phyloP scores from a whole-genome alignment of 441 rosid species.

The Corymbia citriodora region DNA sequence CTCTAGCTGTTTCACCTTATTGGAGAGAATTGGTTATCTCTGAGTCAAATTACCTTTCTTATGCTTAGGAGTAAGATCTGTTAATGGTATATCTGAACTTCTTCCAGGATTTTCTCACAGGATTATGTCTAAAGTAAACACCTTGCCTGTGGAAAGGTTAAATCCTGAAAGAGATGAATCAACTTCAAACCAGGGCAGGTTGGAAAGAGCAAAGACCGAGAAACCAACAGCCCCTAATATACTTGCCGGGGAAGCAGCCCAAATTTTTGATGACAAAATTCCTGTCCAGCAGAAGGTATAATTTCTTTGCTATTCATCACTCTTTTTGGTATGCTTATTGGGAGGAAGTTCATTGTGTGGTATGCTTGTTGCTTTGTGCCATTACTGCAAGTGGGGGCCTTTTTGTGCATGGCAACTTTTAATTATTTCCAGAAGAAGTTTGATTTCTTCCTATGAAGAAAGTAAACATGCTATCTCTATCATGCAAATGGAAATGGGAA shows the following conservation, averaged over 20 bases:
- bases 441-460: not conserved
- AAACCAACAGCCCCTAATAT: slow-evolving; percentile 43
- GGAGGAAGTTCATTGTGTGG: not conserved
- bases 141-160: slow-evolving; percentile 26
- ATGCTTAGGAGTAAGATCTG: not conserved
- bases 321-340: not conserved
- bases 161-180: slow-evolving; percentile 33
- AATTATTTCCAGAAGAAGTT: not conserved
- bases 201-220: slow-evolving; percentile 74
- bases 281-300: slow-evolving; percentile 72
- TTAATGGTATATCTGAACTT: not conserved
- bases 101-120: slow-evolving; percentile 33
- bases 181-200: slow-evolving; percentile 35
- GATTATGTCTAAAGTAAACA: slow-evolving; percentile 26
- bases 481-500: not conserved
- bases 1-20: not conserved
- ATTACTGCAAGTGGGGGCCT: not conserved
- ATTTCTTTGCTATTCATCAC: not conserved
- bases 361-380: not conserved
- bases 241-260: slow-evolving; percentile 74
- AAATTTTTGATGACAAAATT: slow-evolving; percentile 65
- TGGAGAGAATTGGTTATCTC: not conserved
- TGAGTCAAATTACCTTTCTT: not conserved
- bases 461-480: not conserved
- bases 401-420: not conserved